Conservation (phyloP, 345 rosid species). For the Triadica sebifera region DNA sequence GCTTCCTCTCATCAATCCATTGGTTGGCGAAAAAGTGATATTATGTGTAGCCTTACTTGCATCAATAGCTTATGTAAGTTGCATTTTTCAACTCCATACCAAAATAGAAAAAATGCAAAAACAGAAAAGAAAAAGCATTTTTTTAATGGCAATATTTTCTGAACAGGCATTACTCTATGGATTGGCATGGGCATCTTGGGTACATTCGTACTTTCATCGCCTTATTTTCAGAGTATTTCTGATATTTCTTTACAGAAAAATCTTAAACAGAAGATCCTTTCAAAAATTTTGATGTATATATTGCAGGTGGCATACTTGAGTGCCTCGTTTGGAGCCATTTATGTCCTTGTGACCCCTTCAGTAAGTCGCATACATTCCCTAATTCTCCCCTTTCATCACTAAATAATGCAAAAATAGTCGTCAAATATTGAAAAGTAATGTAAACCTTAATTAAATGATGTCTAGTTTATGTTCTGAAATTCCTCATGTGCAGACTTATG, state of each 20-base stretch:
- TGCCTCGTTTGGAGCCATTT: conserved; percentile 57
- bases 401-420: not conserved
- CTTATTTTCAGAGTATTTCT: not conserved
- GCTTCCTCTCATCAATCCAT: conserved; percentile 49
- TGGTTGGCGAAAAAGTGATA: conserved; percentile 48
- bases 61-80: conserved; percentile 53
- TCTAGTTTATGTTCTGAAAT: not conserved
- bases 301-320: conserved; percentile 52
- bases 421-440: not conserved
- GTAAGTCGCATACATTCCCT: not conserved
- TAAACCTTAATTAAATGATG: not conserved
- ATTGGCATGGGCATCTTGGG: conserved; percentile 66
- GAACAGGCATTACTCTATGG: conserved; percentile 53
- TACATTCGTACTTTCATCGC: conserved; percentile 13
- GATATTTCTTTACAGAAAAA: not conserved
- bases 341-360: conserved; percentile 18
- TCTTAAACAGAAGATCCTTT: not conserved
- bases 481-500: conserved; percentile 40
- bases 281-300: no score
- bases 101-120: not conserved
- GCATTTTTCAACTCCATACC: not conserved
- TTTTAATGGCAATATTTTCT: not conserved
- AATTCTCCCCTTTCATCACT: not conserved
- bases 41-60: conserved; percentile 43
- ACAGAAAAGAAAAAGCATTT: not conserved